Conservation (phyloP, 140 eudicot genomes). For the Senecio squalidus region DNA sequence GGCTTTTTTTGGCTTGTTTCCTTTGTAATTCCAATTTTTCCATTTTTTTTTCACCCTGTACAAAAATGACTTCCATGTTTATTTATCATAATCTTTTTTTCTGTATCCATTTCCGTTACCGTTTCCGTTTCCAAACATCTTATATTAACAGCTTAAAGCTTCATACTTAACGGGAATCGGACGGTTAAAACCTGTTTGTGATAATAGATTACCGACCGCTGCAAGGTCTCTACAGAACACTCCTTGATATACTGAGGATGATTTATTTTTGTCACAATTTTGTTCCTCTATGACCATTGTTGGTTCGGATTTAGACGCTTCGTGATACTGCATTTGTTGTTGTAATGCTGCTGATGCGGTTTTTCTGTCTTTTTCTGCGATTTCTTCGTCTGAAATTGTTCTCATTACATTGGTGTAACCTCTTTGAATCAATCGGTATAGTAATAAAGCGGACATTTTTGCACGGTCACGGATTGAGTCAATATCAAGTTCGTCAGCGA, state of each 20-base stretch:
- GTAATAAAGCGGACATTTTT: slow-evolving; percentile 51
- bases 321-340: slow-evolving; percentile 22
- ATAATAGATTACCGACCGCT: slow-evolving; percentile 75
- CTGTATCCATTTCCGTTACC: too few species aligned
- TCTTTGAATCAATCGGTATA: slow-evolving; percentile 70
- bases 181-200: slow-evolving; percentile 71
- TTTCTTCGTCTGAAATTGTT: slow-evolving; percentile 56
- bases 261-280: slow-evolving; percentile 25
- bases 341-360: slow-evolving; percentile 49
- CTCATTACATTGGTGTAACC: slow-evolving; percentile 57
- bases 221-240: slow-evolving; percentile 95
- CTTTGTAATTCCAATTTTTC: slow-evolving; percentile 26
- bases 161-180: slow-evolving; percentile 76
- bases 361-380: slow-evolving; percentile 58
- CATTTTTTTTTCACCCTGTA: slow-evolving; percentile 22
- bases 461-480: slow-evolving; percentile 76
- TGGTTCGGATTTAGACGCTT: slow-evolving; percentile 12
- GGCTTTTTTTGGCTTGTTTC: slow-evolving; percentile 32
- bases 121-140: background rate
- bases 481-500: slow-evolving; percentile 54
- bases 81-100: slow-evolving; percentile 2
- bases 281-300: slow-evolving; percentile 1
- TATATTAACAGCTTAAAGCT: slow-evolving; percentile 66
- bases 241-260: slow-evolving; percentile 70
- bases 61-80: slow-evolving; percentile 39